Evolutionary conservation across 2,329 filamentous ascomycete genomes (phyloP), one percentile per base, ranked within the genome.

Genomic region (Microcyclospora tardicrescens): DNA sequence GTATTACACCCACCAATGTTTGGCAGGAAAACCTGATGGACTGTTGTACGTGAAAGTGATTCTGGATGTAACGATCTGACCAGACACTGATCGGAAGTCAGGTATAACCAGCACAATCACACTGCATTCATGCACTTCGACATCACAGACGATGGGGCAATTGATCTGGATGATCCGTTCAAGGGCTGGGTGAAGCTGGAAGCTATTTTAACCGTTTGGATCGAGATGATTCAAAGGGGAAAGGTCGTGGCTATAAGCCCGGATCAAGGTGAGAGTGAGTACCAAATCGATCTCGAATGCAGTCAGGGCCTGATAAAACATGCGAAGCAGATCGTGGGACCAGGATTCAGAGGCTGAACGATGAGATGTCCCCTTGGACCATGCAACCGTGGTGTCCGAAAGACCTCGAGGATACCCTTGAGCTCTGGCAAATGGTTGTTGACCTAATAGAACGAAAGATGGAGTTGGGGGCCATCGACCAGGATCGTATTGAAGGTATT

Each of bases 101-200:
- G 41, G 2, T 43, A 37, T 28, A 38, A 46, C 12, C 41, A 46
- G 28, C 9, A 29, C 27, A 38, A 8, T 5, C 37, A 43, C 39
- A 36, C 19, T 12, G 44, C 42, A 6, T 39, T 41, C 27, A 44
- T 44, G 42, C 39, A 44, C 16, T 43, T 42, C 32, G 44, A 46
- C 34, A 36, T 43, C 10, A 33, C 30, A 14, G 39, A 46, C 15
- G 42, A 46, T 5, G n/a, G n/a, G n/a, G n/a, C n/a, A n/a, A n/a
- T n/a, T n/a, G n/a, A n/a, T n/a, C n/a, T n/a, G n/a, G 11, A 39
- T 13, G 11, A 35, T 2, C 27, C 14, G 10, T 24, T 12, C 3
- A 11, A 37, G 12, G 40, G 40, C 8, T 44, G 42, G 42, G 36
- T 33, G n/a, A 36, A 38, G n/a, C 34, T 46, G 6, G 44, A 46